Conservation (phyloP, 257 asterid species). For the Jaltomata sinuosa region DNA sequence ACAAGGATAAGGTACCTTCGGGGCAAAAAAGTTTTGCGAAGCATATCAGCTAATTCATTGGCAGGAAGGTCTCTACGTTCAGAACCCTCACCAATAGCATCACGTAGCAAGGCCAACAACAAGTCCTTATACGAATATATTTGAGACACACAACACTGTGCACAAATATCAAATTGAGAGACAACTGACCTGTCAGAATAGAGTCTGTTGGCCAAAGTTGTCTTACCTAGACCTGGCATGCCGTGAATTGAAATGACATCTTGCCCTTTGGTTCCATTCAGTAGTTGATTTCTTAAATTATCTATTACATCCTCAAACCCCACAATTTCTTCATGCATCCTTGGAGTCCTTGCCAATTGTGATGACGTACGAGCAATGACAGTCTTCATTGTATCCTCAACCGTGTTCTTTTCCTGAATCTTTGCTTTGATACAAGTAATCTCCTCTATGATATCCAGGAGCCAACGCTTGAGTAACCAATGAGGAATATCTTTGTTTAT, state of each 20-base stretch:
- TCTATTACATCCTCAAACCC: not conserved
- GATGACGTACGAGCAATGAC: not conserved
- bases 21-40: not conserved
- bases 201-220: not conserved
- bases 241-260: slow-evolving; percentile 2
- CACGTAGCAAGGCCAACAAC: not conserved
- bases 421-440: not conserved
- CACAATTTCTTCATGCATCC: not conserved
- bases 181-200: not conserved
- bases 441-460: no score
- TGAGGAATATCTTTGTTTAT: no score
- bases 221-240: slow-evolving; percentile 9
- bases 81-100: not conserved
- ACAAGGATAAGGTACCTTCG: not conserved
- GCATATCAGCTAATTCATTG: not conserved
- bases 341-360: not conserved
- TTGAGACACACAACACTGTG: not conserved
- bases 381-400: not conserved
- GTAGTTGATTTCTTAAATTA: not conserved
- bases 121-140: not conserved
- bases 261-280: not conserved
- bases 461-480: no score
- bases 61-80: not conserved
- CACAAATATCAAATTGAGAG: not conserved
- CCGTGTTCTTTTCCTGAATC: not conserved